Conservation (phyloP, 306 rosid genomes). For the Abrus pulchellus region DNA sequence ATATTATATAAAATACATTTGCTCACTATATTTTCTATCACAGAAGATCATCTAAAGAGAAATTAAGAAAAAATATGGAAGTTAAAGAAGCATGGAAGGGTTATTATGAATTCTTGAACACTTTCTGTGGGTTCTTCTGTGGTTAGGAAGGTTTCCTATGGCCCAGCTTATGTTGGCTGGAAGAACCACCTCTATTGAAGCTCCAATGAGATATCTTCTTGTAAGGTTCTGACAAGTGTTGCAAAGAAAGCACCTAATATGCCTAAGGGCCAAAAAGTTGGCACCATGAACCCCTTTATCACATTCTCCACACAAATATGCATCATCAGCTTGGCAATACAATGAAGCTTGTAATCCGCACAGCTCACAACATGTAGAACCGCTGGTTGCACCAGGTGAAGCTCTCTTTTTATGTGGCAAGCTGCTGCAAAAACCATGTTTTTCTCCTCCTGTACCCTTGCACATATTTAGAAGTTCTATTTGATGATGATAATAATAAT, state of each 20-base stretch:
- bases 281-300: conserved; percentile 82
- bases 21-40: conserved; percentile 14
- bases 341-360: conserved; percentile 69
- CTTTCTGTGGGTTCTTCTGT: conserved; percentile 32
- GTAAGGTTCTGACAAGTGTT: conserved; percentile 73
- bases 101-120: conserved; percentile 47
- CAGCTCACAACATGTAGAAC: conserved; percentile 65
- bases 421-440: conserved; percentile 31
- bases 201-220: conserved; percentile 64
- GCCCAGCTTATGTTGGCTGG: conserved; percentile 59
- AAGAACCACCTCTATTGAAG: conserved; percentile 62
- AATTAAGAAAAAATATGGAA: neutral
- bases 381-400: neutral
- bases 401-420: conserved; percentile 32
- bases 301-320: conserved; percentile 77
- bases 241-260: conserved; percentile 80
- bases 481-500: neutral
- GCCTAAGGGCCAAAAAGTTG: conserved; percentile 75
- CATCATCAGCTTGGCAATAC: conserved; percentile 84
- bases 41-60: conserved; percentile 6
- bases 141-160: conserved; percentile 38
- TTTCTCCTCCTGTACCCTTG: conserved; percentile 57
- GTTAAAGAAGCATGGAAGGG: conserved; percentile 52
- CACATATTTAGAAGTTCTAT: conserved; percentile 64
- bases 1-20: neutral